Percentiles rank a stretch among this genome's conserved stretches.
phyloP scores from a whole-genome alignment of 441 rosid species.

The Arabidopsis lyrata region DNA sequence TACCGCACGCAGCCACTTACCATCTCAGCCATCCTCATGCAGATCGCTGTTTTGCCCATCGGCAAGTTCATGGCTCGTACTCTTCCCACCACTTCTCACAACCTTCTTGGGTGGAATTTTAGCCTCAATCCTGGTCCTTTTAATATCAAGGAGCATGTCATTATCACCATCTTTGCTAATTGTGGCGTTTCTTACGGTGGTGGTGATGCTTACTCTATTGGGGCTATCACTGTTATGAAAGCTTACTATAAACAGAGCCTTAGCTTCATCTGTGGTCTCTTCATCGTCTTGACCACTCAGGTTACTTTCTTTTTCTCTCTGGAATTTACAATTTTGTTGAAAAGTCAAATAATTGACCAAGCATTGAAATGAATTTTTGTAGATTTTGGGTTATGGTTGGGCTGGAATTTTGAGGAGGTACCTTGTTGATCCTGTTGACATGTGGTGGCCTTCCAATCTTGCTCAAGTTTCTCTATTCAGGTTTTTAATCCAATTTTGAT shows the following conservation, averaged over 20 bases:
- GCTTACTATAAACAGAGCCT: constrained; percentile 89
- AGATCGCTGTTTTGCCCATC: constrained; percentile 82
- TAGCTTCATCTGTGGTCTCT: constrained; percentile 71
- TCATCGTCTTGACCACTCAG: constrained; percentile 94
- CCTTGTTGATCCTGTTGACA: constrained; percentile 90
- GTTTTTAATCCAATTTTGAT: constrained; percentile 45
- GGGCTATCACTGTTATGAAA: constrained; percentile 96
- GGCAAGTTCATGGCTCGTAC: constrained; percentile 87
- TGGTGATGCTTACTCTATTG: constrained; percentile 95
- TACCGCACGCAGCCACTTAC: constrained; percentile 95
- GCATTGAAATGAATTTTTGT: constrained; percentile 1
- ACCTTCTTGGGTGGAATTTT: constrained; percentile 60
- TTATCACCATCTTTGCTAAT: constrained; percentile 92
- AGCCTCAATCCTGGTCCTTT: constrained; percentile 90
- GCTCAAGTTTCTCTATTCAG: constrained; percentile 98
- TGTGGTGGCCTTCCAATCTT: constrained; percentile 99
- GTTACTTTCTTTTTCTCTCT: constrained; percentile 41
- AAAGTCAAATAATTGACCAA: not conserved
- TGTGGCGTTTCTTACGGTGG: constrained; percentile 93
- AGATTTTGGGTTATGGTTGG: constrained; percentile 97
- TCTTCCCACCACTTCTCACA: constrained; percentile 59
- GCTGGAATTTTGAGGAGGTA: constrained; percentile 95
- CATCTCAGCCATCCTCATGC: constrained; percentile 96
- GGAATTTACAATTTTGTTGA: not conserved
- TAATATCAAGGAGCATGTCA: constrained; percentile 93